Base-by-base conservation (phyloP, 345 rosid genomes). In the Gossypium sturtianum region DNA sequence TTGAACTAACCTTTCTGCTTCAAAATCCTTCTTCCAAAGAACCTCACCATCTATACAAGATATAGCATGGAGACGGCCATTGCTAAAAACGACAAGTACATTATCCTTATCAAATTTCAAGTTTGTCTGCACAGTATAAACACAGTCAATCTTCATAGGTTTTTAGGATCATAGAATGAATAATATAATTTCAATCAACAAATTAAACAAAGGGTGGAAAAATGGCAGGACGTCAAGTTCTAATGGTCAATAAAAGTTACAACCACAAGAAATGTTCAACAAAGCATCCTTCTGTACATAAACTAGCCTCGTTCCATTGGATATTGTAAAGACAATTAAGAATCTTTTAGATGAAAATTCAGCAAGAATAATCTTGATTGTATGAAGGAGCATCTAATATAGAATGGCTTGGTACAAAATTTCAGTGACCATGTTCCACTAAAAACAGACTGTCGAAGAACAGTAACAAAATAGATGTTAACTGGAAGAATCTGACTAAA, bases 1-100 rank as follows among this genome's bases (percentile, higher is more conserved):
- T 64, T 63, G 57, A 44, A 44, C 87, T 73, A 83, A 93, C 99
- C 99, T 90, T 84, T 87, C 90, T 44, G 80, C 83, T 20, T 86
- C 80, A 82, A 91, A 86, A 81, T 96, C 98, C 83, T 82, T 87
- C 82, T 83, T 87, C 99, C 99, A 96, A 60, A 96, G 83, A 80
- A 93, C 64, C 78, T 90, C 97, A 23, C 99, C 98, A 81, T 90
- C 93, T 73, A 84, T 13, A 78, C 93, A 87, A 83, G 98, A 96
- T 81, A 96, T 80, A 77, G 97, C 97, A 84, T 86, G 89, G 74
- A 96, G 89, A 76, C 84, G 83, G 73, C 98, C 97, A 81, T 82
- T 84, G 64, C 90, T 80, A 41, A 89, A 88, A 72, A 92, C 91
- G 72, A 90, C 58, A 73, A 90, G 78, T 41, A 80, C 53, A 49